Conservation (phyloP, 495 filamentous ascomycete species). For the Tuber indicum region DNA sequence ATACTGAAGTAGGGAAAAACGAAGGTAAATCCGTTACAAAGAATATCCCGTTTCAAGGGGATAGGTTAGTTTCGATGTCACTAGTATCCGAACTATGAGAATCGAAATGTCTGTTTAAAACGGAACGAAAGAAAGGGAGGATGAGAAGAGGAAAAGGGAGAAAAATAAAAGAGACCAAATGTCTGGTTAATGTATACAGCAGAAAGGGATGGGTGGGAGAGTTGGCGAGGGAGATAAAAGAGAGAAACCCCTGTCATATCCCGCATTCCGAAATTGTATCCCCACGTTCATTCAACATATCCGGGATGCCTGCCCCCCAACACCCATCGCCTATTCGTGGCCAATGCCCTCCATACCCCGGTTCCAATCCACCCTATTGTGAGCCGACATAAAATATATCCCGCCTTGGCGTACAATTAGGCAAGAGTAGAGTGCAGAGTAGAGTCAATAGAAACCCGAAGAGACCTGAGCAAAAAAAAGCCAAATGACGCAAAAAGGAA, state of each 20-base stretch:
- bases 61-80: background rate
- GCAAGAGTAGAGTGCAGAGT: background rate
- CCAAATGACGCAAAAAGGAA: background rate
- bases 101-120: background rate
- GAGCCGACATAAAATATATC: background rate
- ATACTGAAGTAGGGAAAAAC: background rate
- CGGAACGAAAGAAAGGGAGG: background rate
- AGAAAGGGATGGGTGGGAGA: background rate
- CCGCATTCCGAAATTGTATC: background rate
- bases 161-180: background rate
- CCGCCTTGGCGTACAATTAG: background rate
- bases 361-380: background rate
- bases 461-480: background rate
- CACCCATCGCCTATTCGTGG: background rate
- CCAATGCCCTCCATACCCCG: background rate
- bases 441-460: background rate
- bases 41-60: background rate
- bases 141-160: background rate
- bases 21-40: background rate
- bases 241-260: slow-evolving; percentile 9
- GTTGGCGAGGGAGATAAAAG: slow-evolving; percentile 20
- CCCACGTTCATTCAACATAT: background rate
- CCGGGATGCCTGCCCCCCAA: background rate
- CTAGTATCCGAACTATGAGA: background rate
- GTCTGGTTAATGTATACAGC: slow-evolving; percentile 2